phyloP scores from a whole-genome alignment of 345 rosid genomes.

The Sisymbrium altissimum region DNA sequence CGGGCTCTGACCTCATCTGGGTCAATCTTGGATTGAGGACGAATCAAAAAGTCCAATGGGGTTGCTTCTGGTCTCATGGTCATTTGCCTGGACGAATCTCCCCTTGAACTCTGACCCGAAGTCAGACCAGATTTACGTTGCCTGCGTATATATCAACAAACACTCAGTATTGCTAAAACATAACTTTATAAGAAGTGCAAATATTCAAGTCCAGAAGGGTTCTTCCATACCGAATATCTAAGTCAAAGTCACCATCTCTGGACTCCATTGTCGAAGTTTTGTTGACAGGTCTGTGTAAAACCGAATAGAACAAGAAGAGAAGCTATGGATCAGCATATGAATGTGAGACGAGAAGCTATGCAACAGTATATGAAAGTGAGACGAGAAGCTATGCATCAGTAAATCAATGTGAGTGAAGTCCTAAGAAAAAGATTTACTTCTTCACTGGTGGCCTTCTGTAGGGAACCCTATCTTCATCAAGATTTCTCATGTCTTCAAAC shows the following conservation, averaged over 20 bases:
- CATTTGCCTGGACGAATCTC: slow-evolving; percentile 64
- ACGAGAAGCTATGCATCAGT: not conserved
- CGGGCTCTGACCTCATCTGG: slow-evolving; percentile 86
- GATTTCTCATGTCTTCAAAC: slow-evolving; percentile 87
- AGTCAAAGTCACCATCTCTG: slow-evolving; percentile 85
- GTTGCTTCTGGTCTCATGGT: slow-evolving; percentile 96
- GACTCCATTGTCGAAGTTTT: slow-evolving; percentile 72
- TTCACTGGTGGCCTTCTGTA: slow-evolving; percentile 71
- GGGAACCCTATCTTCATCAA: slow-evolving; percentile 73
- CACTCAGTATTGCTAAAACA: not conserved
- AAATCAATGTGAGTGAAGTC: not conserved
- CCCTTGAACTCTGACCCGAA: slow-evolving; percentile 59
- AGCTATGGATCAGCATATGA: slow-evolving; percentile 9
- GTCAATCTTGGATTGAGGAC: slow-evolving; percentile 96
- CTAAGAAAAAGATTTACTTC: slow-evolving; percentile 43
- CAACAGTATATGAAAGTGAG: slow-evolving; percentile 3
- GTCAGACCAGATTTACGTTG: slow-evolving; percentile 68
- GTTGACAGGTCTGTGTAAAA: slow-evolving; percentile 54
- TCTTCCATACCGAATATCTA: slow-evolving; percentile 62
- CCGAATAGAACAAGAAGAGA: not conserved
- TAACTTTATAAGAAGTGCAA: not conserved
- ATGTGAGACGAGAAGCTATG: not conserved
- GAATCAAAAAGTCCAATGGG: slow-evolving; percentile 83
- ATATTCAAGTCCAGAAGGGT: not conserved
- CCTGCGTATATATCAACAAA: slow-evolving; percentile 38